Evolutionary conservation across 1,284 basidiomycete genomes (phyloP), one percentile per base, ranked within the genome.

Genomic region (Papiliotrema terrestris): DNA sequence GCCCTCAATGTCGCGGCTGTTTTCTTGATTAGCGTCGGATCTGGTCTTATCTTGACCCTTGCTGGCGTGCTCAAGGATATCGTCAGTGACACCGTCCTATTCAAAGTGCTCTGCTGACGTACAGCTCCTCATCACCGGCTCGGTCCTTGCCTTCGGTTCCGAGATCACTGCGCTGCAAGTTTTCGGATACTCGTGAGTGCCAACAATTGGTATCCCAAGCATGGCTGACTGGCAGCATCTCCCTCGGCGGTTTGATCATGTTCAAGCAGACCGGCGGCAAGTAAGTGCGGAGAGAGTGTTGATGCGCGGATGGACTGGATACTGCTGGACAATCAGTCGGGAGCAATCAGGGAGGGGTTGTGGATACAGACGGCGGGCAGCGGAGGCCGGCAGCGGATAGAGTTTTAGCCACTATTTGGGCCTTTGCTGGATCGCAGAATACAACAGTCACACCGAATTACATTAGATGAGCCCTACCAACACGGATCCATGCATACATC

Each of bases 11-110:
- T 77, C 45, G 89, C 93, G 0, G 92, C 94, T 19, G 94, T 98
- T 29, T 98, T 95, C 82, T 82, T 98, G 57, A 93, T 98, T 51
- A 84, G 91, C 49, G 89, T 86, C 0, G 91, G 87, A 2, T 88
- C 86, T 55, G 91, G 93, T 3, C 82, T 98, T 52, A 85, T 96
- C 20, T 81, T 98, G 58, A 98, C 94, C 4, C 84, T 98, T 17
- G 91, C 94, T 8, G 95, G 95, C 58, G 94, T 98, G 17, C 87
- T 97, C 79, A 91, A 91, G 83, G 88, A 87, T 58, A 75, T 76
- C 58, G 74, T 75, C 55, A 68, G 75, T 71, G 8, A 9, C 19
- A 0, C 25, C n/a, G 25, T 17, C 42, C 32, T 19, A 20, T 1
- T 15, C 13, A 39, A 11, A 55, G 38, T 23, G 42, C 17, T n/a